Conservation (phyloP, 768 basidiomycete genomes). For the Termitomyces sp. region DNA sequence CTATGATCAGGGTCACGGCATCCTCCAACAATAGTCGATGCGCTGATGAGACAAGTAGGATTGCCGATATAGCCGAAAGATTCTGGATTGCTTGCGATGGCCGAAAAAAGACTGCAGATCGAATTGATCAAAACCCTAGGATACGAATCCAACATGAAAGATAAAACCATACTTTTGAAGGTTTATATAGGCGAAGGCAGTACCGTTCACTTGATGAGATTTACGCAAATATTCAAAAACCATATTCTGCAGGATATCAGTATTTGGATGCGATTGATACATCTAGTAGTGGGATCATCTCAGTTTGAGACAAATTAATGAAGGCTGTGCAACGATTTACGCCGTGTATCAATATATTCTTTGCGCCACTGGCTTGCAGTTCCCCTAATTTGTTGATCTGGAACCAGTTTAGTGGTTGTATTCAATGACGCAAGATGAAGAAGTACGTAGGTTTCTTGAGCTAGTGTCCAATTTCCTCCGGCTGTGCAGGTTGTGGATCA, state of each 20-base stretch:
- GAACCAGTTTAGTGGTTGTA: background rate
- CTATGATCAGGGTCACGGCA: slow-evolving; percentile 24
- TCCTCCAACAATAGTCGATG: slow-evolving; percentile 23
- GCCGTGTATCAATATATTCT: slow-evolving; percentile 26
- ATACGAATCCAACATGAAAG: background rate
- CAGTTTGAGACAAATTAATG: background rate
- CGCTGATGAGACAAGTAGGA: slow-evolving; percentile 26
- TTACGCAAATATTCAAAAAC: slow-evolving; percentile 21
- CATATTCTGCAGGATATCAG: slow-evolving; percentile 20
- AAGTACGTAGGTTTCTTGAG: background rate
- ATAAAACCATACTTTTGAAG: slow-evolving; percentile 14
- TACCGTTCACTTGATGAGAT: slow-evolving; percentile 21
- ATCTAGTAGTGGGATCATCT: slow-evolving; percentile 14
- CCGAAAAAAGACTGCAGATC: slow-evolving; percentile 16
- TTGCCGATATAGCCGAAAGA: slow-evolving; percentile 22
- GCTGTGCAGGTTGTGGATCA: background rate
- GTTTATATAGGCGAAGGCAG: slow-evolving; percentile 25
- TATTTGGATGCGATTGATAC: slow-evolving; percentile 24
- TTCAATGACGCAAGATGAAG: background rate
- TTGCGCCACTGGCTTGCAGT: slow-evolving; percentile 23
- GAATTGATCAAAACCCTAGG: background rate
- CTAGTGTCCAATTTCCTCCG: background rate
- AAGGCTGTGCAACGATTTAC: slow-evolving; percentile 5
- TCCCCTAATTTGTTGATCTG: slow-evolving; percentile 21
- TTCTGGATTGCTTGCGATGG: slow-evolving; percentile 17